Base-by-base conservation (phyloP, 2,329 filamentous ascomycete genomes). In the Hypoxylon sp. region DNA sequence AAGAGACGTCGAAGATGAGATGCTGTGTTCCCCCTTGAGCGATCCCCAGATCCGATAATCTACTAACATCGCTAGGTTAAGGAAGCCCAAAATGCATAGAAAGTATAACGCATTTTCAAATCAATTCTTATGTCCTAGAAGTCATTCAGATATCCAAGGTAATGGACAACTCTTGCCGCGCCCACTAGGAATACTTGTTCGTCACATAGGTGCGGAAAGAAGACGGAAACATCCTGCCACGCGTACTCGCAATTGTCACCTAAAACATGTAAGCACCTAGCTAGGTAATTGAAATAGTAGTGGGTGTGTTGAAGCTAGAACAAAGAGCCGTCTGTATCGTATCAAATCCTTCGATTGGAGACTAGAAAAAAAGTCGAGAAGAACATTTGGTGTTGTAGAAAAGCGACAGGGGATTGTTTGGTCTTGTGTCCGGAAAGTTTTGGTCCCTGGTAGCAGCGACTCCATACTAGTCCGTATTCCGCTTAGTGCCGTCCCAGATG, bases 371-470 rank as follows among this genome's bases (percentile, higher is more conserved):
- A 31, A 44, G 44, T 52, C 24, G 48, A 66, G 33, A 66, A 51
- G 22, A 37, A 33, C 33, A 44, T 47, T 60, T 47, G 54, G 46
- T 44, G 62, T 52, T 39, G 47, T 51, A 31, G 53, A 64, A 46
- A 62, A 24, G 8, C 42, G 47, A 59, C 71, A 71, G 69, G 73
- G 73, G 73, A 46, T 39, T 72, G 73, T 73, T 62, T 67, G 63
- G 63, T 51, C 55, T 42, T 72, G 33, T 54, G 58, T 62, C 48
- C 70, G 60, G 68, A 39, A 44, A 31, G 70, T 73, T 75, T 72
- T 72, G 68, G 74, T 71, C 71, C 70, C 71, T 71, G 70, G 64
- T 42, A 47, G 51, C 59, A 64, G 58, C 50, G 44, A 66, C 72
- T 63, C 69, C 63, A 59, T 42, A 66, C 75, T 77, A 77, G 59